phyloP scores from a whole-genome alignment of 257 asterid genomes.

The Nicotiana noctiflora region DNA sequence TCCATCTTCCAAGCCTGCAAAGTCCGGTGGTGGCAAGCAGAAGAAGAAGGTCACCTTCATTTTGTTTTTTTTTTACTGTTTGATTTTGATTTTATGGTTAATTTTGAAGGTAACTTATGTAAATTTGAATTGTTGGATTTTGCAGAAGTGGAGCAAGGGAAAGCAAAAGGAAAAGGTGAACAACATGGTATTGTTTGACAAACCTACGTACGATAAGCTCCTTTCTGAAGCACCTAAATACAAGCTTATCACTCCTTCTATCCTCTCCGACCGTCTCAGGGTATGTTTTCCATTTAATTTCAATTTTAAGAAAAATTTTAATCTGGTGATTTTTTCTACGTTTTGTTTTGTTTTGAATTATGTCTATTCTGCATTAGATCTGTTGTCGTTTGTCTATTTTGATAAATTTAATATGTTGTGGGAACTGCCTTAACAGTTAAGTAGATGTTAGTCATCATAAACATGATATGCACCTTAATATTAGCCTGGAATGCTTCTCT shows the following conservation, averaged over 20 bases:
- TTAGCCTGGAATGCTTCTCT: neutral
- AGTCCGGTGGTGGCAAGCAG: constrained; percentile 90
- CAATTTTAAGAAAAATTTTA: no score
- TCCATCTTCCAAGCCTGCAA: constrained; percentile 88
- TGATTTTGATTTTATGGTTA: neutral
- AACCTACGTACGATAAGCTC: constrained; percentile 77
- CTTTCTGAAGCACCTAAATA: constrained; percentile 77
- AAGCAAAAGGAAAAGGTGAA: constrained; percentile 98
- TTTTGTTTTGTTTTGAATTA: neutral
- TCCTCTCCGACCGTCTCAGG: constrained; percentile 90
- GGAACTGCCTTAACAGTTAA: neutral
- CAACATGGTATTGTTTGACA: constrained; percentile 87
- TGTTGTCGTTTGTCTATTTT: neutral
- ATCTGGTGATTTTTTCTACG: neutral
- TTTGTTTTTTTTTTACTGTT: neutral
- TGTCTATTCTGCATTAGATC: neutral
- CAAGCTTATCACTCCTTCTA: constrained; percentile 91
- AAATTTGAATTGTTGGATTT: constrained; percentile 8
- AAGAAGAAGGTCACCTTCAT: constrained; percentile 67
- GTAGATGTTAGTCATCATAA: neutral
- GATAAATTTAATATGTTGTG: neutral
- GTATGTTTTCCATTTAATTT: constrained; percentile 25
- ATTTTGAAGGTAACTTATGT: neutral
- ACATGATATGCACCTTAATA: neutral
- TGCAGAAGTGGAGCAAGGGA: constrained; percentile 79